A percentile compares a stretch with the other conserved stretches of the same genome.
Conservation (phyloP, 2,329 filamentous ascomycete genomes). For the Alternaria ventricosa region DNA sequence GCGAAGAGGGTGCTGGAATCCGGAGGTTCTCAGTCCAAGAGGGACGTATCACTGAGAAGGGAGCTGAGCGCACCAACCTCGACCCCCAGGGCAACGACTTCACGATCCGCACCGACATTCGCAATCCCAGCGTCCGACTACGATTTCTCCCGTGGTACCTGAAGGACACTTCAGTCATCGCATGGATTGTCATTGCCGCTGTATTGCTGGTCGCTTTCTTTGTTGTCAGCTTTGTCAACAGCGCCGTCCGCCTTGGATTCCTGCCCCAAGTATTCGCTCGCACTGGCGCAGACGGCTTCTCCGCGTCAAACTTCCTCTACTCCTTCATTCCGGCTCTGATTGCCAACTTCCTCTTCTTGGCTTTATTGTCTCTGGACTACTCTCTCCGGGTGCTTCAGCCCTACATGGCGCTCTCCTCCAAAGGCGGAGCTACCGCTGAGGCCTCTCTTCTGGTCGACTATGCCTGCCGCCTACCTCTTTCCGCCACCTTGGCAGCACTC, state of each 20-base stretch:
- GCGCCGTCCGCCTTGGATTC: conserved; percentile 73
- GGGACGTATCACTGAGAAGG: conserved; percentile 57
- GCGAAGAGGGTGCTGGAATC: conserved; percentile 64
- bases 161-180: conserved; percentile 68
- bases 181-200: conserved; percentile 61
- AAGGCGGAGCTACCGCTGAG: conserved; percentile 67
- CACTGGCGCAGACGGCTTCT: conserved; percentile 71
- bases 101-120: conserved; percentile 58
- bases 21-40: conserved; percentile 59
- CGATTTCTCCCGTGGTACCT: conserved; percentile 81
- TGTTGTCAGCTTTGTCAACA: conserved; percentile 77
- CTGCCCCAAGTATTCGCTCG: conserved; percentile 68
- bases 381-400: conserved; percentile 71
- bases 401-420: conserved; percentile 68
- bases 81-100: conserved; percentile 41
- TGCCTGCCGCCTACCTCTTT: conserved; percentile 68
- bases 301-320: conserved; percentile 86
- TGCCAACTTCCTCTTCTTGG: conserved; percentile 70
- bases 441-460: conserved; percentile 74
- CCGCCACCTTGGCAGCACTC: conserved; percentile 64
- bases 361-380: conserved; percentile 71
- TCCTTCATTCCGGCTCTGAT: conserved; percentile 74
- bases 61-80: conserved; percentile 31
- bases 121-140: conserved; percentile 62
- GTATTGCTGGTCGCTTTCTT: conserved; percentile 61